phyloP scores from a whole-genome alignment of 2,329 filamentous ascomycete genomes.

The Paracorniculantispora psalliotae region DNA sequence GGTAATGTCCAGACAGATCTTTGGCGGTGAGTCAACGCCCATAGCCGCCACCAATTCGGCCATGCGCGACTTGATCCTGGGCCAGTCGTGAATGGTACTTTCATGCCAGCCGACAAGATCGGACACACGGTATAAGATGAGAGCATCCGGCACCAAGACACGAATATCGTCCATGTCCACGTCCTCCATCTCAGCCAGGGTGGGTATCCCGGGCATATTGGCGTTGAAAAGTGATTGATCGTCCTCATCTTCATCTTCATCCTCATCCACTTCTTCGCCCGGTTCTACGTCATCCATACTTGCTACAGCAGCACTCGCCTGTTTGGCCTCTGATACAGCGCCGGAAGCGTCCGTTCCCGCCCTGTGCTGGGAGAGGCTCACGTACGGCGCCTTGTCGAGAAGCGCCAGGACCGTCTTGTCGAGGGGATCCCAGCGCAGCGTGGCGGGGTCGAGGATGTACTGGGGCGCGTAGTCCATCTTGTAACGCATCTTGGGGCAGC shows the following conservation, averaged over 20 bases:
- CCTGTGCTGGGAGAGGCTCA: slow-evolving; percentile 39
- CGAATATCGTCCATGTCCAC: slow-evolving; percentile 56
- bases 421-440: slow-evolving; percentile 57
- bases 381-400: slow-evolving; percentile 53
- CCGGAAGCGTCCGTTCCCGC: slow-evolving; percentile 1
- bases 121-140: slow-evolving; percentile 37
- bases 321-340: not conserved
- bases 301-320: no score
- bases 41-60: slow-evolving; percentile 64
- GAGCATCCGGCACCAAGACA: slow-evolving; percentile 41
- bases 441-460: slow-evolving; percentile 66
- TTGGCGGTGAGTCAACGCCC: slow-evolving; percentile 53
- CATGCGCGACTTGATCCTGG: slow-evolving; percentile 55
- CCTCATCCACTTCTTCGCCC: slow-evolving; percentile 7
- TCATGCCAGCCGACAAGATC: slow-evolving; percentile 57
- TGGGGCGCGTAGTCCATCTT: slow-evolving; percentile 76
- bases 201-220: slow-evolving; percentile 63
- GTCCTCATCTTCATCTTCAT: slow-evolving; percentile 16
- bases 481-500: slow-evolving; percentile 77
- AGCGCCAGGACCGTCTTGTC: slow-evolving; percentile 45
- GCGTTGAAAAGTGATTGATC: slow-evolving; percentile 48
- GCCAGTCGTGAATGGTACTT: slow-evolving; percentile 43
- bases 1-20: slow-evolving; percentile 56
- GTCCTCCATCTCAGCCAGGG: slow-evolving; percentile 45
- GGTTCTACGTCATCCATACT: not conserved